phyloP scores from a whole-genome alignment of 2,329 filamentous ascomycete genomes.

The Neonectria ditissima region DNA sequence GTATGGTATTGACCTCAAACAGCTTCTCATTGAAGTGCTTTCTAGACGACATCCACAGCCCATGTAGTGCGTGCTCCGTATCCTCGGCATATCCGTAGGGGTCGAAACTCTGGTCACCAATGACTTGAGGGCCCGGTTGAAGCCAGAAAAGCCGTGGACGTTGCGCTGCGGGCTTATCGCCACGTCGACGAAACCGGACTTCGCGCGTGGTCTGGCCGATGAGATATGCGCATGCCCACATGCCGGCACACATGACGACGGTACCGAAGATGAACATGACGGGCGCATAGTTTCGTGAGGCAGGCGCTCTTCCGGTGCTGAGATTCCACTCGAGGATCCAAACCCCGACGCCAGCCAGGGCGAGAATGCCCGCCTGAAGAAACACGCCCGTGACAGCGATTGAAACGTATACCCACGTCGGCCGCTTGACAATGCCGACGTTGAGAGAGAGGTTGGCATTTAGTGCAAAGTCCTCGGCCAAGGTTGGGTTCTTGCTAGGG shows the following conservation, averaged over 20 bases:
- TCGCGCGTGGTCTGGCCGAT: slow-evolving; percentile 37
- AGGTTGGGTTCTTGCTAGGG: not conserved
- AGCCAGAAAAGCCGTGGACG: slow-evolving; percentile 32
- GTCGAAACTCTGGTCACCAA: slow-evolving; percentile 43
- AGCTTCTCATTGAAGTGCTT: slow-evolving; percentile 10
- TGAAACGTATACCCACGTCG: slow-evolving; percentile 18
- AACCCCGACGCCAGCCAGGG: slow-evolving; percentile 32
- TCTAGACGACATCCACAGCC: slow-evolving; percentile 25
- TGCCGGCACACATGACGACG: slow-evolving; percentile 30
- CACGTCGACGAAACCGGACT: slow-evolving; percentile 13
- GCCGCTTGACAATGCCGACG: slow-evolving; percentile 13
- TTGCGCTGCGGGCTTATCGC: not conserved
- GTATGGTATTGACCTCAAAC: slow-evolving; percentile 12
- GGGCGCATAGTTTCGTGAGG: slow-evolving; percentile 28
- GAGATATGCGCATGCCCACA: slow-evolving; percentile 38
- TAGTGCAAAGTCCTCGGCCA: slow-evolving; percentile 2
- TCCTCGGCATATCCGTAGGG: slow-evolving; percentile 35
- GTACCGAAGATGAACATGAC: slow-evolving; percentile 38
- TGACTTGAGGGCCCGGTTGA: slow-evolving; percentile 37
- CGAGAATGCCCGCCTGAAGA: slow-evolving; percentile 31
- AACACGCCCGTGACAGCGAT: slow-evolving; percentile 27
- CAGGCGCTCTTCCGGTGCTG: slow-evolving; percentile 1
- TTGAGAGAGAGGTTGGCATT: slow-evolving; percentile 7
- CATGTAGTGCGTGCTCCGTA: not conserved
- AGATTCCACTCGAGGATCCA: slow-evolving; percentile 30